These are phyloP conservation scores for Colletotrichum sp. DNA, from an alignment of 2,329 filamentous ascomycete genomes.

Conservation along the genomic window DNA sequence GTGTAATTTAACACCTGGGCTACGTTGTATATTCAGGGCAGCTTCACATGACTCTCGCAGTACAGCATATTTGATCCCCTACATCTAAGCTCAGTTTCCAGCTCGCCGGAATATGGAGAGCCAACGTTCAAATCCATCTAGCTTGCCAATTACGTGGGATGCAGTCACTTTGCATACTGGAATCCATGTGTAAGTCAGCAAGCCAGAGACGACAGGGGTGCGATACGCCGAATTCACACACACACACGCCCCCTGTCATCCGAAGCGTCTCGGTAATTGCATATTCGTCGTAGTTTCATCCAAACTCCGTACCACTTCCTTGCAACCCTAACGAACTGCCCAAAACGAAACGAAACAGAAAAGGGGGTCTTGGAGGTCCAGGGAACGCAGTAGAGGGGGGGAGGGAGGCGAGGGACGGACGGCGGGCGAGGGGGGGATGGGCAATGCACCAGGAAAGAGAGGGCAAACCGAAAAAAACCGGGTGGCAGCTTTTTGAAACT, in stretches of 20 bases:
- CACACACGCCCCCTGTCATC: background rate
- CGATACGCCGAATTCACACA: background rate
- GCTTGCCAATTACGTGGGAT: background rate
- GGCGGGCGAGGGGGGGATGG: background rate
- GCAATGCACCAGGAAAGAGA: background rate
- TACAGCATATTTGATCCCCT: background rate
- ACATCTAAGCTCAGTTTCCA: background rate
- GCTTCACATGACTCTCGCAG: background rate
- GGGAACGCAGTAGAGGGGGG: background rate
- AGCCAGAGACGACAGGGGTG: background rate
- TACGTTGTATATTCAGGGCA: background rate
- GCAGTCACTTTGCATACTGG: background rate
- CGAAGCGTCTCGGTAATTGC: background rate
- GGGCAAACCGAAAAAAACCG: background rate
- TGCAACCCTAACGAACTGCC: constrained; percentile 18
- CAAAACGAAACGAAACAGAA: constrained; percentile 18
- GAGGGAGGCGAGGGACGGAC: background rate
- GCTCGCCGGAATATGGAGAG: background rate
- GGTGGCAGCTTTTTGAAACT: background rate
- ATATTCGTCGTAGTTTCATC: constrained; percentile 8
- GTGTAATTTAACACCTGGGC: background rate
- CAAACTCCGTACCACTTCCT: background rate
- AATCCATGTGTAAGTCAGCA: background rate
- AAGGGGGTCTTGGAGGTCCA: background rate
- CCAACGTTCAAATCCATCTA: background rate